Percentiles rank a stretch among this genome's conserved stretches.
These are phyloP conservation scores for Bacidia gigantensis DNA, from an alignment of 495 filamentous ascomycete genomes.

Conservation along the genomic window DNA sequence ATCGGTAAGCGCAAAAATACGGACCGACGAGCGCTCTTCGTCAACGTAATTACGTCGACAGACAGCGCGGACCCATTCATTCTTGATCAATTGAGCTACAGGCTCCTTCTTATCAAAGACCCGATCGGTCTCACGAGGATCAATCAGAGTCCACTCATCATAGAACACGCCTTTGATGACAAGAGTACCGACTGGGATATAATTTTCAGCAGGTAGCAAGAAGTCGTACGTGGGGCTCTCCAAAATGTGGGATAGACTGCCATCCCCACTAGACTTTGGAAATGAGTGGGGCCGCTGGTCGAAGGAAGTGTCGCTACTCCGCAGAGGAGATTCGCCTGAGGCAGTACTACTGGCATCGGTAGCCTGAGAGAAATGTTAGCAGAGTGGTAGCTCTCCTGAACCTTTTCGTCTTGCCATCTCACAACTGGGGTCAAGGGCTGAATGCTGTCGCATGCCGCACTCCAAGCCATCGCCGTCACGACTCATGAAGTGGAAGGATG, in stretches of 20 bases:
- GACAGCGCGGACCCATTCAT: slow-evolving; percentile 9
- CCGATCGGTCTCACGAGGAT: neutral
- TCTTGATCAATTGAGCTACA: neutral
- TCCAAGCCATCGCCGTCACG: too few species aligned
- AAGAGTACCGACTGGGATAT: neutral
- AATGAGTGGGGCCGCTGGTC: too few species aligned
- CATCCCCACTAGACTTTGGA: too few species aligned
- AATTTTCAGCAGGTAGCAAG: neutral
- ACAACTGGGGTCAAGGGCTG: too few species aligned
- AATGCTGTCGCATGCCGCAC: too few species aligned
- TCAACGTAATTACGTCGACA: slow-evolving; percentile 6
- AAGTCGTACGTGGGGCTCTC: neutral
- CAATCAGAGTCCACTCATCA: neutral
- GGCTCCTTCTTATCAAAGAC: neutral
- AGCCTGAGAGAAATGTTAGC: too few species aligned
- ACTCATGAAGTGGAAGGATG: too few species aligned
- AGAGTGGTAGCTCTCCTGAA: too few species aligned
- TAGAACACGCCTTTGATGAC: neutral
- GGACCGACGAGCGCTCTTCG: slow-evolving; percentile 25
- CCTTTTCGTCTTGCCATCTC: too few species aligned
- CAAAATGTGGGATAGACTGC: neutral
- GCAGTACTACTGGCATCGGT: too few species aligned
- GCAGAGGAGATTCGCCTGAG: too few species aligned
- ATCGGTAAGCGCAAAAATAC: slow-evolving; percentile 54
- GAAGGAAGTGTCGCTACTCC: too few species aligned